Evolutionary conservation across 108 stramenopile genomes (phyloP).

Genomic region (Halocafeteria seosinensis): DNA sequence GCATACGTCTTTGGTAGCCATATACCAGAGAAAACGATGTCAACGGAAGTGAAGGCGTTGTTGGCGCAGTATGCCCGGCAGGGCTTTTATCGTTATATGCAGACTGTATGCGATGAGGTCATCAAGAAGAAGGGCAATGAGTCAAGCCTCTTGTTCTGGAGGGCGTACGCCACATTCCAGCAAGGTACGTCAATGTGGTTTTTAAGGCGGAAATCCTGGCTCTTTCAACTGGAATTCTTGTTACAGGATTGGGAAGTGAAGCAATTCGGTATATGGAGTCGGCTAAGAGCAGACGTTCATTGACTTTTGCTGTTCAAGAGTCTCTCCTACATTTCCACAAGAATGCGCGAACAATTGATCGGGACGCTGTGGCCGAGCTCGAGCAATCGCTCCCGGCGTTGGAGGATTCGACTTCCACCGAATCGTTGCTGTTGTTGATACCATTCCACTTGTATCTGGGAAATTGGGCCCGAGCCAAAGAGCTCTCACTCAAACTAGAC

Average conservation of each 20-base stretch:
- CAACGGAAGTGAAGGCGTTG: background rate
- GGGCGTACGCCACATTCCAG: constrained; percentile 27
- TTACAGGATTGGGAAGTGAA: constrained; percentile 1
- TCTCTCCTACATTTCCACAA: constrained; percentile 30
- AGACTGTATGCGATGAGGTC: constrained; percentile 2
- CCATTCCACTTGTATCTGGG: too few relatives aligned
- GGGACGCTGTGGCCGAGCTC: constrained; percentile 21
- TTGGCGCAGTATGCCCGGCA: constrained; percentile 2
- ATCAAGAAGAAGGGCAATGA: constrained; percentile 4
- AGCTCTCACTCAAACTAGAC: too few relatives aligned
- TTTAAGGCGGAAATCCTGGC: background rate
- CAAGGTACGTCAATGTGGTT: constrained; percentile 7
- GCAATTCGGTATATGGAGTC: constrained; percentile 32
- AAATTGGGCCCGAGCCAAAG: too few relatives aligned
- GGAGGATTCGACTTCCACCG: too few relatives aligned
- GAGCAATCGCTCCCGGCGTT: constrained; percentile 24
- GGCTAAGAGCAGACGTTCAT: constrained; percentile 25
- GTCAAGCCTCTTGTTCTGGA: constrained; percentile 10
- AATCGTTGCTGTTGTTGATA: too few relatives aligned
- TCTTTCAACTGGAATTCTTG: background rate
- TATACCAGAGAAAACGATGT: too few relatives aligned
- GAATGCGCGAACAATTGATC: constrained; percentile 19
- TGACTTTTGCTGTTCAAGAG: constrained; percentile 23
- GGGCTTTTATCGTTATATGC: constrained; percentile 3
- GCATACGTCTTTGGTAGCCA: too few relatives aligned